Percentiles rank a stretch among this genome's conserved stretches.
These are phyloP conservation scores for Dimargaris xerosporica DNA, from an alignment of 192 early-diverging fungal species.

Conservation along the genomic window DNA sequence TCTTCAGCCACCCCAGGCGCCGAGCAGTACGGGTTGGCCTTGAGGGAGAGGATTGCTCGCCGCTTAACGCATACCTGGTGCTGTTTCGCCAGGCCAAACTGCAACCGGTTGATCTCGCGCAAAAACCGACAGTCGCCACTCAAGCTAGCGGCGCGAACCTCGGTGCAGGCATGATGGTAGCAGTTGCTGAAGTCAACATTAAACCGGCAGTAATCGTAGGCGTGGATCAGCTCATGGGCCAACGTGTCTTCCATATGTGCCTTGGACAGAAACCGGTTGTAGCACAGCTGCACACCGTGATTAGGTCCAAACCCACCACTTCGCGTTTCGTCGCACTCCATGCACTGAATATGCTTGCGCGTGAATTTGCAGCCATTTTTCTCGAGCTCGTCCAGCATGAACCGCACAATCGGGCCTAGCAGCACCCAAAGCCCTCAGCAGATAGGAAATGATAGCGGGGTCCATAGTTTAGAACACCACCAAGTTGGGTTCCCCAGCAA, in stretches of 20 bases:
- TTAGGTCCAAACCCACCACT: conserved; percentile 79
- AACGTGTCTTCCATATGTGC: conserved; percentile 82
- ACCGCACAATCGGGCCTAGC: conserved; percentile 63
- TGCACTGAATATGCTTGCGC: conserved; percentile 53
- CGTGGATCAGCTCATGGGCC: conserved; percentile 85
- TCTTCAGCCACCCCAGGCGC: conserved; percentile 63
- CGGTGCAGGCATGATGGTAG: conserved; percentile 67
- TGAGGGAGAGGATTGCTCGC: conserved; percentile 64
- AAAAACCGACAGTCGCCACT: conserved; percentile 65
- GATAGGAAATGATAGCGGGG: background rate
- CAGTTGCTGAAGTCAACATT: conserved; percentile 58
- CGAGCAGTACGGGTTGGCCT: conserved; percentile 59
- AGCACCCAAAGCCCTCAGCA: background rate
- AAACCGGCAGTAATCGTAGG: conserved; percentile 61
- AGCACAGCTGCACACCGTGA: conserved; percentile 70
- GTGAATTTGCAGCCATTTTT: conserved; percentile 46
- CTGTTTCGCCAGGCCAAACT: conserved; percentile 55
- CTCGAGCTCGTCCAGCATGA: conserved; percentile 68
- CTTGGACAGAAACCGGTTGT: conserved; percentile 63
- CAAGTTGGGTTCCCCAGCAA: background rate
- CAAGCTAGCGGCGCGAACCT: conserved; percentile 63
- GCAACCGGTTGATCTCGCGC: conserved; percentile 47
- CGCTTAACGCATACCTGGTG: conserved; percentile 79
- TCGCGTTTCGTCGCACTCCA: conserved; percentile 63
- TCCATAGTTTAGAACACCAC: background rate